Evolutionary conservation across 345 rosid genomes (phyloP), one percentile per base, ranked within the genome.

Genomic region (Ailanthus altissimus): DNA sequence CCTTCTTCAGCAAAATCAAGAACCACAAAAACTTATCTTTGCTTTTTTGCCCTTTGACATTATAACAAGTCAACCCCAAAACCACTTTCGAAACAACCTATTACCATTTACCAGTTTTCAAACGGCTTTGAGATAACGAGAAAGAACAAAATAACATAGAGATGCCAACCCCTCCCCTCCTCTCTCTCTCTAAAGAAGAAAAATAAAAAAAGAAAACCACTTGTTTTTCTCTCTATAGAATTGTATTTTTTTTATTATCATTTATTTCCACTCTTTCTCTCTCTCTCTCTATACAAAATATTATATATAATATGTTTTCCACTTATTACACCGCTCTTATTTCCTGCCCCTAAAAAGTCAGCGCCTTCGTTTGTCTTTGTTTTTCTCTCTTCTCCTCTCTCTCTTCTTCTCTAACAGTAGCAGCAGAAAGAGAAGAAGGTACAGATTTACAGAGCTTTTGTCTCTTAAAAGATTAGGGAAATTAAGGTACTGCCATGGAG

Each of bases 361-460:
- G 94, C 97, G 94, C 95, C 86, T 85, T 84, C 80, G 82, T 85
- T 84, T 82, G 86, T 83, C 79, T 59, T 67, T 79, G 54, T 77
- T 62, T 38, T 64, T 32, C 56, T 23, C 53, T 78, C 75, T 77
- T 62, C 25, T 64, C 21, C 56, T 23, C 53, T 78, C 75, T 79
- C 78, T 81, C 43, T 76, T 66, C 18, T 73, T 77, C 67, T 66
- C 70, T 32, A 54, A 80, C 80, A 75, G 78, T 74, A 79, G 77
- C 42, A 59, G 76, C 76, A 64, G 75, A 78, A 68, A 36, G 51
- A 67, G 50, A 73, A 65, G 54, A 72, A 32, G 74, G 62, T 75
- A 43, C 77, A 83, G 81, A 79, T 84, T 86, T 84, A 50, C 74
- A 76, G 82, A 67, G 75, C 81, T 28, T 69, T 76, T 84, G 63